Conservation (phyloP, 352 stramenopile species). For the Globisporangium carolinianum region DNA sequence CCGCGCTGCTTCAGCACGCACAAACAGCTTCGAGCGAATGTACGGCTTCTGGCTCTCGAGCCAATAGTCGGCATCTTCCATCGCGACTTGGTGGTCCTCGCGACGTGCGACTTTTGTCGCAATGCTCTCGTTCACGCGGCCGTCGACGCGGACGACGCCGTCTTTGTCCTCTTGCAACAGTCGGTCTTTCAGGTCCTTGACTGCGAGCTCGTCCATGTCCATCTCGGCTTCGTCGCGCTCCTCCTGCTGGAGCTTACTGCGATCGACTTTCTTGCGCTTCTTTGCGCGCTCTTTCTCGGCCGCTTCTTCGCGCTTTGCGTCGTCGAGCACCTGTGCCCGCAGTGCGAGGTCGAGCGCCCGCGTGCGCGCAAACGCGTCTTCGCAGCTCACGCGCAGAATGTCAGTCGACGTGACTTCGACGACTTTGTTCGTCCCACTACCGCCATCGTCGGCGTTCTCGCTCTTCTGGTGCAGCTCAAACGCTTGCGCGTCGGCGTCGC, state of each 20-base stretch:
- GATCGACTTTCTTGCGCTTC: conserved; percentile 85
- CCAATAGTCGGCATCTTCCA: conserved; percentile 80
- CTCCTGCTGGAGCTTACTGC: conserved; percentile 67
- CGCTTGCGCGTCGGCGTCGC: conserved; percentile 40
- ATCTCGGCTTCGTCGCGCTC: conserved; percentile 83
- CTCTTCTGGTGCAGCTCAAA: conserved; percentile 45
- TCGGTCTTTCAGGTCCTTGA: conserved; percentile 79
- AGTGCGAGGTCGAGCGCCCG: conserved; percentile 60
- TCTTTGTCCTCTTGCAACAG: conserved; percentile 73
- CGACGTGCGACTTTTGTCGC: conserved; percentile 36
- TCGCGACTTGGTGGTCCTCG: conserved; percentile 68
- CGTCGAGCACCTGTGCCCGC: conserved; percentile 56
- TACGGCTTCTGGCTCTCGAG: conserved; percentile 82
- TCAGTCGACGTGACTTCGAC: conserved; percentile 69
- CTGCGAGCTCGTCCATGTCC: conserved; percentile 75
- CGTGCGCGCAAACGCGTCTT: conserved; percentile 67
- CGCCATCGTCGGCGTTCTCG: conserved; percentile 15
- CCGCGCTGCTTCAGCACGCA: conserved; percentile 67
- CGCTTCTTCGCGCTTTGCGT: conserved; percentile 70
- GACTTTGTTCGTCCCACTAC: conserved; percentile 4
- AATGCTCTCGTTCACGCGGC: conserved; percentile 82
- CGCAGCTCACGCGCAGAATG: conserved; percentile 78
- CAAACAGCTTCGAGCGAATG: conserved; percentile 77
- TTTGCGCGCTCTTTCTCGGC: conserved; percentile 74
- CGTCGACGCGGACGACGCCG: conserved; percentile 59